Conservation (phyloP, 2,329 filamentous ascomycete species). For the Knufia fluminis region DNA sequence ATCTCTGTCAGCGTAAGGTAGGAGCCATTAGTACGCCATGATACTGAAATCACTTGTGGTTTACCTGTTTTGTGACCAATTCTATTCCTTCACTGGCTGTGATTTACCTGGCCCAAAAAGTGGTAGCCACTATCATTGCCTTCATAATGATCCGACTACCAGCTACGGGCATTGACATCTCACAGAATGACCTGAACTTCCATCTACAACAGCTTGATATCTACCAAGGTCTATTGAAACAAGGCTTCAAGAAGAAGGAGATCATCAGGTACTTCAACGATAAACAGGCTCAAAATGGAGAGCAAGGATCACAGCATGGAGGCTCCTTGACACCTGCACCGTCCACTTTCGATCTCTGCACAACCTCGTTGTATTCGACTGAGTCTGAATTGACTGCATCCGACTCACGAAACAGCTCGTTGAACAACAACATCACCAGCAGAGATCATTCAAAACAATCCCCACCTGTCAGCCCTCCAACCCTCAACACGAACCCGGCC, state of each 20-base stretch:
- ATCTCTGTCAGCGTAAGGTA: too few relatives aligned
- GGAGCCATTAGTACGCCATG: too few relatives aligned
- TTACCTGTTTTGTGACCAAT: too few relatives aligned
- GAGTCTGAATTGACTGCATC: not conserved
- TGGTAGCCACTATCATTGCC: not conserved
- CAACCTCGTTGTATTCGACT: not conserved
- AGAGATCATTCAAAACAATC: not conserved
- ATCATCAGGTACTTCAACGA: conserved; percentile 19
- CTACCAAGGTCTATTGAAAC: conserved; percentile 18
- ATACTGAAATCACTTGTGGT: too few relatives aligned
- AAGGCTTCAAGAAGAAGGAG: conserved; percentile 21
- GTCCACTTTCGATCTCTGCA: conserved; percentile 15
- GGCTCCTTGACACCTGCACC: conserved; percentile 5
- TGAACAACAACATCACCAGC: not conserved
- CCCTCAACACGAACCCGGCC: not conserved
- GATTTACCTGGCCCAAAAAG: too few relatives aligned
- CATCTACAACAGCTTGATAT: conserved; percentile 24
- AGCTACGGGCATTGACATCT: conserved; percentile 27
- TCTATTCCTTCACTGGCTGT: too few relatives aligned
- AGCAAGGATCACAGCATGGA: not conserved
- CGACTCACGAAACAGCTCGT: not conserved
- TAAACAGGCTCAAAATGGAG: conserved; percentile 9
- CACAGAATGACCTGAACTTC: conserved; percentile 27
- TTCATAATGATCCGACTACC: conserved; percentile 28
- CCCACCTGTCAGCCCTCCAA: not conserved